Evolutionary conservation across 495 filamentous ascomycete genomes (phyloP), one percentile per base, ranked within the genome.

Genomic region (Tuber magnatum): DNA sequence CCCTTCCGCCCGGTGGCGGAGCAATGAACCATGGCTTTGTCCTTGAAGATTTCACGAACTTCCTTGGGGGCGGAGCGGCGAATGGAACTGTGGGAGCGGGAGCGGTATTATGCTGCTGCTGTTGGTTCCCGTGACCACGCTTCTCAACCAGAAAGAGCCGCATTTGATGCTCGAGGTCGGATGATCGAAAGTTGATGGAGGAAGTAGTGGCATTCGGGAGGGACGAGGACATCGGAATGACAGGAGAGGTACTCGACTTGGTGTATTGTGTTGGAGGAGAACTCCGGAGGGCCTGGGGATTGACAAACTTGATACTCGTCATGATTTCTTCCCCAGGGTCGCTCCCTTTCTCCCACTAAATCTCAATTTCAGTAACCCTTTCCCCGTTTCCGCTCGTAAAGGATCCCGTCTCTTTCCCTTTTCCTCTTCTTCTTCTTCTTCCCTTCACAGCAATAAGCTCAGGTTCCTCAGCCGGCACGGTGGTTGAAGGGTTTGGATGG

Each of bases 101-200:
- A 44, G 39, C 65, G 24, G 77, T 73, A 2, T 78, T 76, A 40
- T 32, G 65, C 43, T 79, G 77, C 3, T 78, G 41, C 12, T 78
- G 41, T 7, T 43, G 74, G 56, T 79, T 79, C 28, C 76, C 70
- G 20, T 40, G 44, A 7, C 70, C 35, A 40, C 77, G 77, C 35
- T 79, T 79, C 51, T 79, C 77, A 14, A 78, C 76, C 46, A 79
- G 75, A 51, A 79, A 79, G 14, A 70, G 35, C 12, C 77, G 77
- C 72, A 79, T 79, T 69, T 79, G 77, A 16, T 73, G 76, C 40
- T 79, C 77, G 7, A 79, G 44, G 38, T 75, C 76, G 32, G 70
- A 79, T 1, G 73, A 46, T 40, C 56, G 72, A 24, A 71, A 74
- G 28, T 35, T 65, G 0, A 8, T 35, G 56, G 56, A 35, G 28